A percentile compares a stretch with the other conserved stretches of the same genome.
These are phyloP conservation scores for Penstemon barbatus DNA, from an alignment of 257 asterid species.

Conservation along the genomic window DNA sequence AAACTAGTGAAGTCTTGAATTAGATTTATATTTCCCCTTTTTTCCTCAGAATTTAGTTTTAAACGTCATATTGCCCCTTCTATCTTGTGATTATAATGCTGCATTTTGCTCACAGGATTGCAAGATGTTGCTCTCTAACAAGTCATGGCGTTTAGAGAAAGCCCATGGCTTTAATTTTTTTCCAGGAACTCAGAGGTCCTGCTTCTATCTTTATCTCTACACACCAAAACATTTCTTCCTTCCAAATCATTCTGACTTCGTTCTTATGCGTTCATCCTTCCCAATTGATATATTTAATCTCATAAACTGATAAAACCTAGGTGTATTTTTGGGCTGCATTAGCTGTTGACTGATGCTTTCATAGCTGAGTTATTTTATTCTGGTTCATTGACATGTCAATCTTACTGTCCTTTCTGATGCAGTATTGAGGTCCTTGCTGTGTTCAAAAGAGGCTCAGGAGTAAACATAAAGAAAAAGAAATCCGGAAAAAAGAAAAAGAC, in stretches of 20 bases:
- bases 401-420: constrained; percentile 38
- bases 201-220: constrained; percentile 19
- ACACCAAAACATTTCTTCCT: too few species aligned
- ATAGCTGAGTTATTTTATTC: constrained; percentile 10
- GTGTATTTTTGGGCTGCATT: constrained; percentile 12
- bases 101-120: constrained; percentile 61
- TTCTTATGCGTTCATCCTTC: background rate
- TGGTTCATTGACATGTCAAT: constrained; percentile 21
- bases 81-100: constrained; percentile 21
- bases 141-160: constrained; percentile 79
- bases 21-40: background rate
- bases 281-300: background rate
- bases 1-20: background rate
- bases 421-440: constrained; percentile 89
- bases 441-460: constrained; percentile 64
- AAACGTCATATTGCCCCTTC: constrained; percentile 11
- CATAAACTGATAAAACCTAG: background rate
- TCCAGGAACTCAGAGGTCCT: constrained; percentile 89
- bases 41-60: constrained; percentile 1
- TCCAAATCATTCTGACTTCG: too few species aligned
- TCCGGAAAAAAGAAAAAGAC: constrained; percentile 55
- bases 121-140: constrained; percentile 60
- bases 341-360: constrained; percentile 22
- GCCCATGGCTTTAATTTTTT: constrained; percentile 91
- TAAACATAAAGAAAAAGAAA: constrained; percentile 51